These are phyloP conservation scores for Botrytis sinoallii DNA, from an alignment of 2,329 filamentous ascomycete species.

Conservation along the genomic window DNA sequence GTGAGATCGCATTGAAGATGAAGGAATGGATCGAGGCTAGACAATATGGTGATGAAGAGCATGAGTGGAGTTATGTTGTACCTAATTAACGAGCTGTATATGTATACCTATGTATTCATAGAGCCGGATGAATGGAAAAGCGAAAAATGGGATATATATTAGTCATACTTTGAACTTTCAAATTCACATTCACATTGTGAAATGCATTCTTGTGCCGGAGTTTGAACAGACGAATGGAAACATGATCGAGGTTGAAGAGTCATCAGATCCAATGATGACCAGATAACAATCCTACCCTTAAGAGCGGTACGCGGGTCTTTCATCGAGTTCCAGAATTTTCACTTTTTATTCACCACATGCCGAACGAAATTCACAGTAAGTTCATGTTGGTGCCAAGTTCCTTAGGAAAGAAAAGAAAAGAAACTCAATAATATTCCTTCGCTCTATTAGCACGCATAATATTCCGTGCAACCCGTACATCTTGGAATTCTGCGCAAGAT, in stretches of 20 bases:
- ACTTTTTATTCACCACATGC: background rate
- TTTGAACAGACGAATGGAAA: background rate
- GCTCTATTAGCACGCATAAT: slow-evolving; percentile 13
- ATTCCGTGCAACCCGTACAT: slow-evolving; percentile 15
- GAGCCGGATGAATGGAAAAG: background rate
- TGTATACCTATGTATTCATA: slow-evolving; percentile 8
- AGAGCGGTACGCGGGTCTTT: background rate
- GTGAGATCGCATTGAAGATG: slow-evolving; percentile 79
- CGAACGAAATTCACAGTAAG: background rate
- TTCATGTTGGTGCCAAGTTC: background rate
- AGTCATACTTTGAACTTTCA: background rate
- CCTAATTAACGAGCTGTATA: slow-evolving; percentile 22
- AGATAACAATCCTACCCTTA: background rate
- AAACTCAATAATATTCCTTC: slow-evolving; percentile 13
- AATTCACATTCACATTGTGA: background rate
- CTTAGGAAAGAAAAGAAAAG: slow-evolving; percentile 1
- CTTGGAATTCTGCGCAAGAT: slow-evolving; percentile 1
- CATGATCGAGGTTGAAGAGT: background rate
- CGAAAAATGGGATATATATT: background rate
- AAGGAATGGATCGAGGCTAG: slow-evolving; percentile 96
- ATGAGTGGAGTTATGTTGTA: slow-evolving; percentile 75
- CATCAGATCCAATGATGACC: background rate
- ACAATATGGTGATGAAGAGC: slow-evolving; percentile 90
- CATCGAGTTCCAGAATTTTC: background rate
- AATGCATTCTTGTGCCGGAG: background rate